Base-by-base conservation (phyloP, 176 grass and related monocot species). In the Hordeum vulgare region DNA sequence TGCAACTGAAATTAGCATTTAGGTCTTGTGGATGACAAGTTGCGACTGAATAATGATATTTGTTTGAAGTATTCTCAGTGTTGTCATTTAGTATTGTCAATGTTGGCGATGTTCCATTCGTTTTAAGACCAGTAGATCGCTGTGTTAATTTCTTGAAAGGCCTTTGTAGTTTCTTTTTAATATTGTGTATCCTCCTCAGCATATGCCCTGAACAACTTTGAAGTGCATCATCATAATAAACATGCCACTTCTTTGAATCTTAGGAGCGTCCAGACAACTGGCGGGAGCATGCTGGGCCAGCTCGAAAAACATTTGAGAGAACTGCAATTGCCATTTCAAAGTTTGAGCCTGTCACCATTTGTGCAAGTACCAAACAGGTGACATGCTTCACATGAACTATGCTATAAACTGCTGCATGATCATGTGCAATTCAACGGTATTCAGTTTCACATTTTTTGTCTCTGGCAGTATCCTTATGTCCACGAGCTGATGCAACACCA, bases 191-290 rank as follows among this genome's bases (percentile, higher is more conserved):
- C 45, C 26, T 76, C 33, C 14, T 18, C 35, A 14, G 39, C 60
- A 56, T n/a, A 56, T 14, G 62, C 20, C 41, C 51, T 34, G 20
- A 54, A 49, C 27, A 68, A 74, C 67, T 75, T 81, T 33, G 9
- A 81, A 77, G 9, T 41, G 63, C 31, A 31, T 20, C 56, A 70
- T 37, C 15, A 41, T 72, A 9, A 20, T 76, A 45, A 17, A 36
- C 21, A 10, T 59, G 41, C 73, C 39, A 27, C 21, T 74, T n/a
- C 27, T 90, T 66, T 67, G 68, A 62, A 85, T 86, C 76, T 24
- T 73, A 98, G 96, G 96, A 95, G 80, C 93, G 96, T 29, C 85
- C 56, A 18, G 96, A 98, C 78, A 98, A 98, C 76, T 98, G 96
- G 96, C 57, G 93, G 42, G 82, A 95, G 47, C 51, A 88, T 60